Evolutionary conservation across 768 basidiomycete species (phyloP).

Genomic region (Kwoniella dejecticola): DNA sequence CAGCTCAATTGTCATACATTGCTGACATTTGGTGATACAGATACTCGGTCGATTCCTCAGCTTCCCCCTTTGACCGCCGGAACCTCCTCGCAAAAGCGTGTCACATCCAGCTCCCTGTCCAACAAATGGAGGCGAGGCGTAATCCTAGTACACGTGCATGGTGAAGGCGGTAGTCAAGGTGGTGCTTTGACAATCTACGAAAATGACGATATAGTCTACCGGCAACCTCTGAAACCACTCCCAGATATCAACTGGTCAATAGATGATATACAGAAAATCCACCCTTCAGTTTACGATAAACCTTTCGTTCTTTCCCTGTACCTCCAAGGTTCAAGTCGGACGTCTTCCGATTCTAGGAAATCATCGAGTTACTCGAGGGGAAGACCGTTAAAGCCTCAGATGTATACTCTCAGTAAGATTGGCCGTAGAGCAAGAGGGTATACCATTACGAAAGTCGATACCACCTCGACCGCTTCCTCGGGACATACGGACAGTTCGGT

Average conservation of each 20-base stretch:
- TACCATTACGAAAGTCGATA: slow-evolving; percentile 9
- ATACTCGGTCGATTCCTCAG: slow-evolving; percentile 20
- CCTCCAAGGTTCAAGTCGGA: not conserved
- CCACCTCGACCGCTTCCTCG: not conserved
- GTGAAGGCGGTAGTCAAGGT: slow-evolving; percentile 11
- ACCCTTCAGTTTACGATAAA: slow-evolving; percentile 14
- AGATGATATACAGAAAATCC: slow-evolving; percentile 21
- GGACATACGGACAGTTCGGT: not conserved
- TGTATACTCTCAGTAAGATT: slow-evolving; percentile 6
- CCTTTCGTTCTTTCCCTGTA: slow-evolving; percentile 14
- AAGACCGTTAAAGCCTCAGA: not conserved
- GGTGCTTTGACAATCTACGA: slow-evolving; percentile 18
- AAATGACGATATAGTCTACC: slow-evolving; percentile 1
- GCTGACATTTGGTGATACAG: not conserved
- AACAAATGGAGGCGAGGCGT: slow-evolving; percentile 8
- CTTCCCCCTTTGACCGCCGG: slow-evolving; percentile 2
- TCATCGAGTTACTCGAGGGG: not conserved
- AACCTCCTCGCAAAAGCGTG: not conserved
- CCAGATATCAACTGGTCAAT: slow-evolving; percentile 5
- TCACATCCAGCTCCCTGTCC: not conserved
- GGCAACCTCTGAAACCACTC: not conserved
- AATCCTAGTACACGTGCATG: slow-evolving; percentile 5
- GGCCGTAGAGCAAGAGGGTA: slow-evolving; percentile 14
- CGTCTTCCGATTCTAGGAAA: slow-evolving; percentile 1
- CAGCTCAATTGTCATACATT: not conserved